A percentile compares a stretch with the other conserved stretches of the same genome.
Evolutionary conservation across 352 stramenopile genomes (phyloP).

Genomic region (Phytopythium litorale): DNA sequence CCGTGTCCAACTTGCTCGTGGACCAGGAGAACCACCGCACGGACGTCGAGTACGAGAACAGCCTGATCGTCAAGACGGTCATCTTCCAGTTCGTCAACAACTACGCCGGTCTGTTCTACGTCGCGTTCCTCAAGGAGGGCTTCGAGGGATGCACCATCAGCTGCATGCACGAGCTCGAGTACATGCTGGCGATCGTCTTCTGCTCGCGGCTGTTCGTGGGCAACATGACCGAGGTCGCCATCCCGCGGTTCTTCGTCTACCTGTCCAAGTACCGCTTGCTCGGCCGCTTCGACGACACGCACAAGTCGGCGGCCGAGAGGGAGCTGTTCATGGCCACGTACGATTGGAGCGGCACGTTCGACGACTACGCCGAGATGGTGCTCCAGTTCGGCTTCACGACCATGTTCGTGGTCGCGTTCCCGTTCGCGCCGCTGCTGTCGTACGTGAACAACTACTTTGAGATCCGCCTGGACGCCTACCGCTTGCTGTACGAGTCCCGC

Average conservation of each 20-base stretch:
- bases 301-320: slow-evolving; percentile 53
- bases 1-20: slow-evolving; percentile 85
- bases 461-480: slow-evolving; percentile 88
- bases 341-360: slow-evolving; percentile 84
- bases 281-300: slow-evolving; percentile 40
- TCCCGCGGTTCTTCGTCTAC: slow-evolving; percentile 73
- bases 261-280: slow-evolving; percentile 62
- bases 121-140: slow-evolving; percentile 89
- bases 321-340: slow-evolving; percentile 82
- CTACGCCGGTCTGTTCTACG: slow-evolving; percentile 93
- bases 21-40: slow-evolving; percentile 94
- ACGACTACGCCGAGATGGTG: slow-evolving; percentile 93
- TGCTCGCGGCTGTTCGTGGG: slow-evolving; percentile 83
- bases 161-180: slow-evolving; percentile 89
- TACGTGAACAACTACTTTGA: slow-evolving; percentile 93
- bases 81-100: slow-evolving; percentile 96
- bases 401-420: slow-evolving; percentile 92
- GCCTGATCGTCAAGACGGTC: slow-evolving; percentile 92
- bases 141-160: slow-evolving; percentile 63
- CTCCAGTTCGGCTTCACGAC: slow-evolving; percentile 87
- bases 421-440: slow-evolving; percentile 89
- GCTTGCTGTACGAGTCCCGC: slow-evolving; percentile 76
- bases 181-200: slow-evolving; percentile 91
- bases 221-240: slow-evolving; percentile 74
- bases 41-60: slow-evolving; percentile 88